Evolutionary conservation across 2,329 filamentous ascomycete species (phyloP).

Genomic region (Helicocarpus griseus): DNA sequence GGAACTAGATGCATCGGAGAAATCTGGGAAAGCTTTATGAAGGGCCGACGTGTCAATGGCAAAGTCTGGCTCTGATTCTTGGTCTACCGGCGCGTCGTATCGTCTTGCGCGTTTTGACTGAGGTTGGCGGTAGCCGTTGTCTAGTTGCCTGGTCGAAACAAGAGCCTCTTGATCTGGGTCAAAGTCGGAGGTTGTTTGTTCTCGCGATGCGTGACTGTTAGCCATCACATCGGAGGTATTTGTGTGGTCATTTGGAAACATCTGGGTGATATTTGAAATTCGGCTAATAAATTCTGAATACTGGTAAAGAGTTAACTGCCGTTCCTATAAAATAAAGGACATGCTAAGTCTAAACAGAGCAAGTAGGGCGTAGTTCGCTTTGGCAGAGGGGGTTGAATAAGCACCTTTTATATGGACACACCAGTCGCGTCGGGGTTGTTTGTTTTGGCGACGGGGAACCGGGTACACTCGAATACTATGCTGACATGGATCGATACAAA

Average conservation of each 20-base stretch:
- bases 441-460: background rate
- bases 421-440: background rate
- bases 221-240: conserved; percentile 19
- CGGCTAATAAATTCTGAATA: background rate
- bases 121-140: conserved; percentile 20
- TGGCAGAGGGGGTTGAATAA: background rate
- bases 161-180: conserved; percentile 35
- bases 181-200: conserved; percentile 25
- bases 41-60: conserved; percentile 39
- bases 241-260: conserved; percentile 8
- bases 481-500: background rate
- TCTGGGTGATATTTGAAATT: background rate
- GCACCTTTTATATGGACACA: background rate
- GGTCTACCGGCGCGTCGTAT: conserved; percentile 4
- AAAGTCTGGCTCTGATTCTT: conserved; percentile 31
- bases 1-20: conserved; percentile 34
- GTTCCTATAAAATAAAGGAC: background rate
- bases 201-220: conserved; percentile 12
- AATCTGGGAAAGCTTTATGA: conserved; percentile 39
- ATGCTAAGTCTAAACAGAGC: too few species aligned
- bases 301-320: background rate
- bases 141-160: conserved; percentile 28
- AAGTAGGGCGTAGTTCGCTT: background rate
- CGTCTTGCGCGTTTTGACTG: conserved; percentile 17
- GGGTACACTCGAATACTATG: background rate